phyloP scores from a whole-genome alignment of 2,329 filamentous ascomycete species.

The Leptoxyphium fumago region DNA sequence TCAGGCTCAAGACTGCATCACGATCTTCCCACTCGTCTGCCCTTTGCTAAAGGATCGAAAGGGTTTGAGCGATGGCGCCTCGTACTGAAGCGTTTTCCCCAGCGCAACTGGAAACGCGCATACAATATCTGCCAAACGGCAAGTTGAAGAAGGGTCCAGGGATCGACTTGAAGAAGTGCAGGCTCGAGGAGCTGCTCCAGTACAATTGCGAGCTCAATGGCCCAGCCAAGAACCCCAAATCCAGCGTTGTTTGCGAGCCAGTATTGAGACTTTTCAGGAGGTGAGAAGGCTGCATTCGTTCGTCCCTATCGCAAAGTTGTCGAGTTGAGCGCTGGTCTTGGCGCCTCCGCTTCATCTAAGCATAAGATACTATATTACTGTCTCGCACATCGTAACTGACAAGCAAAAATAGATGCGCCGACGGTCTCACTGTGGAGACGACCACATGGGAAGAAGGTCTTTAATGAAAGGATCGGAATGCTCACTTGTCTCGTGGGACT shows the following conservation, averaged over 20 bases:
- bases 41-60: constrained; percentile 1
- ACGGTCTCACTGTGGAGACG: constrained; percentile 45
- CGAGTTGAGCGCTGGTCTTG: not conserved
- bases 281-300: constrained; percentile 22
- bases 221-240: constrained; percentile 24
- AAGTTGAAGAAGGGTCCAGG: constrained; percentile 38
- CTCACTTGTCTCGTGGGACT: no score
- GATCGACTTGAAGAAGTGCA: constrained; percentile 39
- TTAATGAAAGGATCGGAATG: no score
- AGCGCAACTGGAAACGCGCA: constrained; percentile 33
- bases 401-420: constrained; percentile 29
- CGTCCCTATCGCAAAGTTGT: constrained; percentile 6
- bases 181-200: constrained; percentile 45
- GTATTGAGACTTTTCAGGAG: constrained; percentile 43
- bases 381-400: not conserved
- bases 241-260: constrained; percentile 38
- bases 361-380: not conserved
- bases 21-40: constrained; percentile 3
- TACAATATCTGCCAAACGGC: constrained; percentile 38
- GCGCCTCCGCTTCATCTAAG: not conserved
- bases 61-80: constrained; percentile 35
- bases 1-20: no score
- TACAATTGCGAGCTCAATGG: constrained; percentile 44
- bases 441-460: constrained; percentile 39
- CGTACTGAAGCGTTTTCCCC: constrained; percentile 39